Evolutionary conservation across 192 early-diverging fungal species (phyloP).

Genomic region (Physocladia obscura): DNA sequence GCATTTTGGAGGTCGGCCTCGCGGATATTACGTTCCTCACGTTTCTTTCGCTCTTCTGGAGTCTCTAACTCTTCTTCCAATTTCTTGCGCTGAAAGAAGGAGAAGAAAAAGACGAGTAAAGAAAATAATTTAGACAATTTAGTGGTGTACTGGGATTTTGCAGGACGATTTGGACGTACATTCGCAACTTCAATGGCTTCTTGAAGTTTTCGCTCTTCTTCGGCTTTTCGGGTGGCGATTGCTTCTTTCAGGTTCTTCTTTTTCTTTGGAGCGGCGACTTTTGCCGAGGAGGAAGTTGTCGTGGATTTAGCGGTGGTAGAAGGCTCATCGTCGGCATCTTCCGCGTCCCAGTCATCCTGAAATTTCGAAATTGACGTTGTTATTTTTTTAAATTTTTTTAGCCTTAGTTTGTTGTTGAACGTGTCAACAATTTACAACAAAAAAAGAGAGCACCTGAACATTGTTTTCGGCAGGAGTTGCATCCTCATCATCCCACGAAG

Average conservation of each 20-base stretch:
- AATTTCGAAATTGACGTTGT: no score
- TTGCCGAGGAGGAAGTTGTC: not conserved
- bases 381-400: no score
- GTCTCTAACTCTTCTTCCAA: slow-evolving; percentile 41
- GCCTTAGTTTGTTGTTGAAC: no score
- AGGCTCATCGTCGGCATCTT: slow-evolving; percentile 39
- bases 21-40: slow-evolving; percentile 35
- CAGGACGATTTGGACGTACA: not conserved
- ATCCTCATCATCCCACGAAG: slow-evolving; percentile 22
- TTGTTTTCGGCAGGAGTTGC: slow-evolving; percentile 2
- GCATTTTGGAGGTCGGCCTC: slow-evolving; percentile 57
- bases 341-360: slow-evolving; percentile 42
- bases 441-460: slow-evolving; percentile 6
- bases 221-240: slow-evolving; percentile 42
- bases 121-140: no score
- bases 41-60: slow-evolving; percentile 42
- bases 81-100: slow-evolving; percentile 15
- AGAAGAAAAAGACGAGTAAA: not conserved
- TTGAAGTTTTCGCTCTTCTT: slow-evolving; percentile 36
- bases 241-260: slow-evolving; percentile 45
- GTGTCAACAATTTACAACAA: no score
- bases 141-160: no score
- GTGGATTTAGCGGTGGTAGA: slow-evolving; percentile 17
- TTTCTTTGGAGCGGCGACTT: slow-evolving; percentile 42
- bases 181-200: slow-evolving; percentile 16